Evolutionary conservation across 2,329 filamentous ascomycete genomes (phyloP), one percentile per base, ranked within the genome.

Genomic region (Colletotrichum brevisporum): DNA sequence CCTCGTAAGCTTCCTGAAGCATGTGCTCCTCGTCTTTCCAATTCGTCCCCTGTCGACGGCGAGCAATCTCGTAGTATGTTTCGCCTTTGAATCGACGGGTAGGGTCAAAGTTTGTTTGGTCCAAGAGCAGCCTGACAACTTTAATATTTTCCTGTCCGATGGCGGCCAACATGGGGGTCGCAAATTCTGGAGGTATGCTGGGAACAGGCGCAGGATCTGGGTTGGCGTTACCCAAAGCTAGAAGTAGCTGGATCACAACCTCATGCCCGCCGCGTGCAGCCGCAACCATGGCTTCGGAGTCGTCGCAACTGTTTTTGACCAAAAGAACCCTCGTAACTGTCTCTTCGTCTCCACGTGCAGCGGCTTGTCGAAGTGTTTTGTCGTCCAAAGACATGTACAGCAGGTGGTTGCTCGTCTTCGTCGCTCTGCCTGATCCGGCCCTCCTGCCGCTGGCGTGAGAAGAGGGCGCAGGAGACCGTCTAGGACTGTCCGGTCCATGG

Each of bases 231-330:
- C 91, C 92, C 72, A 94, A 83, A 9, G 91, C 91, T 50, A 94
- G 80, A 57, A 94, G 80, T 31, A 97, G 87, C 76, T 95, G 93
- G 70, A 97, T 89, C 26, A 97, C 92, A 66, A 95, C 89, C 74
- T 95, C 91, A 76, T 99, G 95, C 1, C 96, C 96, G 66, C 95
- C 96, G 79, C 94, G 92, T 36, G 96, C 95, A 24, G 96, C 96
- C 63, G 94, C 94, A 63, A 97, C 94, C 80, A 98, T 90, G 53
- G 94, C 94, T 73, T 95, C 92, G 1, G 95, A 90, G 77, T 98
- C 95, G 71, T 91, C 87, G 67, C 85, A 88, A 12, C 83, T 83
- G 39, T 88, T 87, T 71, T 88, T 87, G 26, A 91, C 88, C 73
- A 90, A 86, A 21, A 91, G 75, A 63, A 91, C 88, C 53, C 87